phyloP scores from a whole-genome alignment of 345 rosid species.

The Syzygium jambos region DNA sequence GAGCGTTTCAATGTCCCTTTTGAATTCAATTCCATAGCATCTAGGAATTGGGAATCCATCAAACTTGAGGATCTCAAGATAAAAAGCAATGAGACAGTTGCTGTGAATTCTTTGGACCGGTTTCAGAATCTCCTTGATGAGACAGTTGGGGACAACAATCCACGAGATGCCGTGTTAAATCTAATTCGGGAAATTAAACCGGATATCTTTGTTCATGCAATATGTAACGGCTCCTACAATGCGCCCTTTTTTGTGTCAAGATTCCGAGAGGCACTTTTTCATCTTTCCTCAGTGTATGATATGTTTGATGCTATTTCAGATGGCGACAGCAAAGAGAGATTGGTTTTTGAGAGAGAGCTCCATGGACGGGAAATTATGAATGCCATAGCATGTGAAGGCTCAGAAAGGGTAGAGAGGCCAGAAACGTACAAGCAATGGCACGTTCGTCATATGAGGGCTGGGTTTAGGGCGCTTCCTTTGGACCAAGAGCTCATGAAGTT shows the following conservation, averaged over 20 bases:
- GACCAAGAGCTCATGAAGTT: neutral
- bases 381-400: constrained; percentile 24
- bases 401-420: constrained; percentile 10
- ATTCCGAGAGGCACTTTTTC: constrained; percentile 24
- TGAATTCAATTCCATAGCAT: constrained; percentile 19
- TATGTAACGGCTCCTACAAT: constrained; percentile 16
- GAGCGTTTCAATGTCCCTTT: constrained; percentile 21
- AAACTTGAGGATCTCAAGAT: constrained; percentile 15
- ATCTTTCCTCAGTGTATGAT: constrained; percentile 17
- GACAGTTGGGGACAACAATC: constrained; percentile 14
- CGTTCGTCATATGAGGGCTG: constrained; percentile 16
- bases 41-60: constrained; percentile 31
- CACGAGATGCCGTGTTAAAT: constrained; percentile 13
- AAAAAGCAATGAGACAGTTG: constrained; percentile 7
- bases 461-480: constrained; percentile 18
- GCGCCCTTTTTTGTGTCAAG: constrained; percentile 37
- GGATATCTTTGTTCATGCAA: constrained; percentile 7
- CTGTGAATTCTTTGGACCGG: constrained; percentile 10
- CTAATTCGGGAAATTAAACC: constrained; percentile 22
- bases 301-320: constrained; percentile 9
- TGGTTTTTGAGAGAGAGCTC: constrained; percentile 14
- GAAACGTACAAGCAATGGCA: constrained; percentile 28
- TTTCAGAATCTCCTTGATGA: constrained; percentile 18
- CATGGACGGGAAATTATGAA: constrained; percentile 20
- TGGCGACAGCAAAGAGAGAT: constrained; percentile 9